These are phyloP conservation scores for Leucocoprinus birnbaumii DNA, from an alignment of 768 basidiomycete genomes.

Conservation along the genomic window DNA sequence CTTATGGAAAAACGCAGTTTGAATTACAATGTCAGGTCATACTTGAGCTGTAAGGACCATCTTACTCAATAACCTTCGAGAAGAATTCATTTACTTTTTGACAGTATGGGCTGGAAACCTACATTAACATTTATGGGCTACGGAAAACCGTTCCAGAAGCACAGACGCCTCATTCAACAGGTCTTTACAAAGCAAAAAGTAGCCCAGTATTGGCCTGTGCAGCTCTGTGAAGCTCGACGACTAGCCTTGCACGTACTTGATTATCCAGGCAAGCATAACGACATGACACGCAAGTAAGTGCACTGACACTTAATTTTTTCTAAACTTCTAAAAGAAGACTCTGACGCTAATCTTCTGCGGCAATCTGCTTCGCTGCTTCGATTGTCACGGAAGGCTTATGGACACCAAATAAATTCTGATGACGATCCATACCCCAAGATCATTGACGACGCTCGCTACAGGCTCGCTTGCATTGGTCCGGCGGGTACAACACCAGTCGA, in stretches of 20 bases:
- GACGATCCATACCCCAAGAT: not conserved
- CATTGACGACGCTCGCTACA: not conserved
- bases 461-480: not conserved
- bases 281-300: not conserved
- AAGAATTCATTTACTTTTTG: no score
- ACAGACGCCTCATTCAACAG: conserved; percentile 3
- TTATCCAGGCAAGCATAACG: not conserved
- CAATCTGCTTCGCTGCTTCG: no score
- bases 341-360: no score
- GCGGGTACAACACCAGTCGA: conserved; percentile 3
- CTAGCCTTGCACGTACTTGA: not conserved
- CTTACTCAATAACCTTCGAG: no score
- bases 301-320: no score
- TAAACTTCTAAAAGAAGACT: no score
- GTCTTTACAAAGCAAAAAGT: not conserved
- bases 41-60: not conserved
- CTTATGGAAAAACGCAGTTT: conserved; percentile 18
- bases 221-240: not conserved
- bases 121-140: not conserved
- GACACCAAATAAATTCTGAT: not conserved
- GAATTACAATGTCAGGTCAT: conserved; percentile 14
- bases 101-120: no score
- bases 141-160: conserved; percentile 6
- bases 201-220: not conserved
- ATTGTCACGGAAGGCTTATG: conserved; percentile 2